phyloP scores from a whole-genome alignment of 2,329 filamentous ascomycete species.

The Aspergillus fumigatus region DNA sequence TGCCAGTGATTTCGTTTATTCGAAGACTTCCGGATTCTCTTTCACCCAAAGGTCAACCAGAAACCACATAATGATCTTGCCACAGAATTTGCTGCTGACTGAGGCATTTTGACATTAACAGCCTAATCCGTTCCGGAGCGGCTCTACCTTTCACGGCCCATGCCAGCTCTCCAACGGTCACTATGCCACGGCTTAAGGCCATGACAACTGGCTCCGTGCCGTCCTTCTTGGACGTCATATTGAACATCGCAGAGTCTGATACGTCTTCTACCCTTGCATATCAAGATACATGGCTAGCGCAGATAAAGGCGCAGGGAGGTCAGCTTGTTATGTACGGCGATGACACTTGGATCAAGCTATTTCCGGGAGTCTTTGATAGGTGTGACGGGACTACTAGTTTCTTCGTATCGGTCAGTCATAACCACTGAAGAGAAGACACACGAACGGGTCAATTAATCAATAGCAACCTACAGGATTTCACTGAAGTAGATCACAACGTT shows the following conservation, averaged over 20 bases:
- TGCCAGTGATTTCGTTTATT: conserved; percentile 85
- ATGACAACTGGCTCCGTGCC: conserved; percentile 98
- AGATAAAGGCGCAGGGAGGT: conserved; percentile 73
- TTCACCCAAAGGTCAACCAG: conserved; percentile 74
- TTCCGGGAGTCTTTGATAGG: conserved; percentile 80
- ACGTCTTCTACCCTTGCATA: conserved; percentile 79
- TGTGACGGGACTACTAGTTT: conserved; percentile 94
- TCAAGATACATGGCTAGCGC: conserved; percentile 94
- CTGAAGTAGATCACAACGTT: conserved; percentile 95
- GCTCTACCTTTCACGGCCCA: conserved; percentile 93
- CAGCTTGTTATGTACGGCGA: conserved; percentile 94
- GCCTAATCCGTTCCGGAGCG: conserved; percentile 74
- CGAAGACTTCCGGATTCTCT: conserved; percentile 70
- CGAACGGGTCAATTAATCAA: conserved; percentile 11
- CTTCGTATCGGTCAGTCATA: conserved; percentile 78
- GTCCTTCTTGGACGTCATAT: conserved; percentile 92
- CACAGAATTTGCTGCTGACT: conserved; percentile 2
- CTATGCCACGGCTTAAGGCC: conserved; percentile 95
- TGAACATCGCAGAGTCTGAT: conserved; percentile 94
- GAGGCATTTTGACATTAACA: conserved; percentile 33
- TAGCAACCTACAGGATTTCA: conserved; percentile 67
- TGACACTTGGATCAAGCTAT: conserved; percentile 97
- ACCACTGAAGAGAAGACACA: neutral
- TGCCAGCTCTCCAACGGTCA: conserved; percentile 94
- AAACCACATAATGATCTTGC: neutral